Evolutionary conservation across 176 grass and related monocot genomes (phyloP), one percentile per base, ranked within the genome.

Genomic region (Triticum monococcum): DNA sequence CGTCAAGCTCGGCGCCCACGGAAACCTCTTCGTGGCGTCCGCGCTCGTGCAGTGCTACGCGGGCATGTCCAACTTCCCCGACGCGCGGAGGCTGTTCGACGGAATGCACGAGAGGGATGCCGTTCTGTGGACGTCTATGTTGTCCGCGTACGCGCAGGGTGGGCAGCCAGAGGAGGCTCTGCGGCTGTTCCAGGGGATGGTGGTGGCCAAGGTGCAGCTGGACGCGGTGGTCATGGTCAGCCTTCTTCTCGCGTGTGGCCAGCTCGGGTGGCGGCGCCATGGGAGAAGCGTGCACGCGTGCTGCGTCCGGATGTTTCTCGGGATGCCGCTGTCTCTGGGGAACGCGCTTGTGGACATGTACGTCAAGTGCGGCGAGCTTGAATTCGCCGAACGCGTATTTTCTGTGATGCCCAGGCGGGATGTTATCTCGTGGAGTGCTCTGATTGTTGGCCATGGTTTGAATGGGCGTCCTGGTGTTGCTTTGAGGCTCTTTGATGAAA

Each of bases 271-370:
- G 83, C 72, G 89, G 10, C 80, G 75, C 25, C 62, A 85, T 3
- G 90, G 92, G 61, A 92, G 81, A 77, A 87, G 84, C 16, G 89
- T 92, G 18, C 92, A 97, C 24, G 86, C 77, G 0, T 89, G 61
- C 61, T 85, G 86, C 25, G 8, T 97, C 7, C 74, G 90, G 59
- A 90, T 78, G 82, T 77, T 85, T 23, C 18, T 45, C 2, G 61
- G 88, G 68, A 72, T 90, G 5, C 81, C 88, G 1, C 80, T 92
- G 28, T 77, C 73, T 5, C 83, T 97, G 5, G 84, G 88, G 35
- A 97, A 97, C 68, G 92, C 90, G 1, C 88, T 97, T 2, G 75
- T 92, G 11, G 95, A 97, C 81, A 92, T 87, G 90, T 94, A 97
- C 23, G 88, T 92, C 23, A 97, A 97, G 75, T 94, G 92, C 3